Evolutionary conservation across 345 rosid genomes (phyloP).

Genomic region (Pugionium cornutum): DNA sequence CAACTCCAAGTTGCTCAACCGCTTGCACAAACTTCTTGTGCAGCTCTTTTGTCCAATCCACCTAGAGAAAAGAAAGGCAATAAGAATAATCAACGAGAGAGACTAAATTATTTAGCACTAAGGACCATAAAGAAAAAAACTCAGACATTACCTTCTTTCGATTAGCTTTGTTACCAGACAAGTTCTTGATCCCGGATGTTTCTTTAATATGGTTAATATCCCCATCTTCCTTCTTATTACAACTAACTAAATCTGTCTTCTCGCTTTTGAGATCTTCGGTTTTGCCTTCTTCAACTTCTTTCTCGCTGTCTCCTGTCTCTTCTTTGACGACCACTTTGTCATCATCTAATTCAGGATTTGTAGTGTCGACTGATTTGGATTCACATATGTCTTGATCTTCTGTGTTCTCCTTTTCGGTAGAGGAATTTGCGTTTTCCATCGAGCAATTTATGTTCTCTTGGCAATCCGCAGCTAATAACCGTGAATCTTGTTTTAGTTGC

Average conservation of each 20-base stretch:
- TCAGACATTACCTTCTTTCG: slow-evolving; percentile 68
- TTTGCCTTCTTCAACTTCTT: slow-evolving; percentile 45
- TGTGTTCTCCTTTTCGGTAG: slow-evolving; percentile 54
- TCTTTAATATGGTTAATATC: slow-evolving; percentile 3
- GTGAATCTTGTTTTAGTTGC: slow-evolving; percentile 57
- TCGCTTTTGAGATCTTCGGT: slow-evolving; percentile 20
- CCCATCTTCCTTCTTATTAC: slow-evolving; percentile 9
- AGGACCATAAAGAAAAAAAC: neutral
- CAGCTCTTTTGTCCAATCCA: slow-evolving; percentile 91
- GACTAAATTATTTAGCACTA: neutral
- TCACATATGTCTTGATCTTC: slow-evolving; percentile 53
- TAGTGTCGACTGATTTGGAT: slow-evolving; percentile 87
- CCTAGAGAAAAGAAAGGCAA: slow-evolving; percentile 47
- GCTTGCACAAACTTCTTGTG: slow-evolving; percentile 90
- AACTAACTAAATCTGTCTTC: slow-evolving; percentile 33
- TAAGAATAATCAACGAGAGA: slow-evolving; percentile 18
- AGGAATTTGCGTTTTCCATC: slow-evolving; percentile 38
- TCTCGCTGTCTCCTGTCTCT: slow-evolving; percentile 46
- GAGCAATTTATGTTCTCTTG: too few relatives aligned
- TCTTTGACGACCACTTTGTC: slow-evolving; percentile 30
- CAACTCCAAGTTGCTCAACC: slow-evolving; percentile 85
- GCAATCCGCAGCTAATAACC: slow-evolving; percentile 59
- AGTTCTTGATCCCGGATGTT: slow-evolving; percentile 46
- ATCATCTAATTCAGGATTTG: slow-evolving; percentile 24
- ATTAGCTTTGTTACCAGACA: slow-evolving; percentile 48